phyloP scores from a whole-genome alignment of 2,329 filamentous ascomycete species.

The Chaetomium sp. region DNA sequence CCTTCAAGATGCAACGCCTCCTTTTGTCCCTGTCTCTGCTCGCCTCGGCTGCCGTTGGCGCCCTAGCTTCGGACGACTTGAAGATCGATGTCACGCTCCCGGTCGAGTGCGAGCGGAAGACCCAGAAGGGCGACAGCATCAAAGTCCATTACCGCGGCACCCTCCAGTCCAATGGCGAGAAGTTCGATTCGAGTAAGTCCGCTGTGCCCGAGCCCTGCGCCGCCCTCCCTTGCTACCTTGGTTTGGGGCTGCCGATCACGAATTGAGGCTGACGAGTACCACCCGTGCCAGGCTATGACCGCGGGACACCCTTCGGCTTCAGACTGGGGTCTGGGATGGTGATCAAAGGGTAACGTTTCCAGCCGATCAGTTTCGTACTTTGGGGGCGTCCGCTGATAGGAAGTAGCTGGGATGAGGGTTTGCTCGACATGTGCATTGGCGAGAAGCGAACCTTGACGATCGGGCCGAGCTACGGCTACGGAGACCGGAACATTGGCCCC shows the following conservation, averaged over 20 bases:
- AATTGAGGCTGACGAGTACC: slow-evolving; percentile 45
- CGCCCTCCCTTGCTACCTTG: not conserved
- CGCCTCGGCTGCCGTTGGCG: slow-evolving; percentile 53
- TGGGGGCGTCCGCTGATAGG: slow-evolving; percentile 31
- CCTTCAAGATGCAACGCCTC: slow-evolving; percentile 52
- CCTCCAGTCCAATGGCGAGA: slow-evolving; percentile 68
- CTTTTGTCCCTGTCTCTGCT: slow-evolving; percentile 53
- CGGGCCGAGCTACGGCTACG: slow-evolving; percentile 84
- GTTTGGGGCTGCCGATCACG: not conserved
- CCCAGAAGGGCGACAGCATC: slow-evolving; percentile 73
- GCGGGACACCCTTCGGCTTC: slow-evolving; percentile 75
- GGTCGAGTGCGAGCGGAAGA: slow-evolving; percentile 80
- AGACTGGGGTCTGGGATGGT: slow-evolving; percentile 78
- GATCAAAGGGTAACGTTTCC: slow-evolving; percentile 72
- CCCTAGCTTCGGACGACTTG: slow-evolving; percentile 63
- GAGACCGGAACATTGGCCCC: slow-evolving; percentile 71
- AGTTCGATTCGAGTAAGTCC: slow-evolving; percentile 76
- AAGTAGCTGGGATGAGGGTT: slow-evolving; percentile 80
- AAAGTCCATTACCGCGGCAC: slow-evolving; percentile 88
- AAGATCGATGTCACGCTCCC: slow-evolving; percentile 75
- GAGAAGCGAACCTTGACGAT: slow-evolving; percentile 90
- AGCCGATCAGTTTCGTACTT: not conserved
- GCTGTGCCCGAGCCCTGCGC: not conserved
- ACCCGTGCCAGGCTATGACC: slow-evolving; percentile 65
- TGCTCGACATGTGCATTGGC: slow-evolving; percentile 92